Evolutionary conservation across 2,329 filamentous ascomycete species (phyloP).

Genomic region (Colletotrichum tropicicola): DNA sequence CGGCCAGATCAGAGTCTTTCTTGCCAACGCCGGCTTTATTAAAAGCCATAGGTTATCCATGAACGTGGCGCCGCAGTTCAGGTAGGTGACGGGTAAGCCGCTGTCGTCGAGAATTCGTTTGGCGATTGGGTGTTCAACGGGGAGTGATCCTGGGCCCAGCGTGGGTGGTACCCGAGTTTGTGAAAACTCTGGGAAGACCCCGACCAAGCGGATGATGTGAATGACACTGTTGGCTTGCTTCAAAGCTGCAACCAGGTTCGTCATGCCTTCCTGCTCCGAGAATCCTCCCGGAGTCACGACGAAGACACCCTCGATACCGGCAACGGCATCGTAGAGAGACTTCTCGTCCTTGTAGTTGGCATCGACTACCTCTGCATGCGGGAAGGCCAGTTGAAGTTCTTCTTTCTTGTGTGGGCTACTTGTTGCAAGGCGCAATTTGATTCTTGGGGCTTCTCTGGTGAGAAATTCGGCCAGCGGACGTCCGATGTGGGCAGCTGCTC

Average conservation of each 20-base stretch:
- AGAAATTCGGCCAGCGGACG: not conserved
- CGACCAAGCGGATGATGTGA: not conserved
- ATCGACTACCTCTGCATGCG: not conserved
- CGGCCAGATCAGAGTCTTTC: conserved; percentile 1
- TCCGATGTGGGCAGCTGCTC: conserved; percentile 4
- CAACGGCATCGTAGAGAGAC: not conserved
- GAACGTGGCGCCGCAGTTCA: conserved; percentile 11
- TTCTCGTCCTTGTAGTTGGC: not conserved
- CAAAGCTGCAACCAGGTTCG: not conserved
- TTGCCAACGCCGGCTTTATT: not conserved
- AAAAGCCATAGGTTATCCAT: not conserved
- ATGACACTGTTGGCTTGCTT: not conserved
- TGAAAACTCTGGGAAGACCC: conserved; percentile 2
- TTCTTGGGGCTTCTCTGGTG: not conserved
- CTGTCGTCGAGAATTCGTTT: not conserved
- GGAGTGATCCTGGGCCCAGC: not conserved
- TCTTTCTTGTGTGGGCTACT: not conserved
- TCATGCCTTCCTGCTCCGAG: not conserved
- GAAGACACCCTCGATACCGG: not conserved
- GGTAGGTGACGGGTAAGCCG: not conserved
- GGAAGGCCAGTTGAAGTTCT: not conserved
- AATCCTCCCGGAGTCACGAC: not conserved
- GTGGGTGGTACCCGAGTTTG: not conserved
- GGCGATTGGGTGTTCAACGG: conserved; percentile 1
- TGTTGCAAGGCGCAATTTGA: not conserved